Conservation (phyloP, 163 green algal genomes). For the Scenedesmus sp. region DNA sequence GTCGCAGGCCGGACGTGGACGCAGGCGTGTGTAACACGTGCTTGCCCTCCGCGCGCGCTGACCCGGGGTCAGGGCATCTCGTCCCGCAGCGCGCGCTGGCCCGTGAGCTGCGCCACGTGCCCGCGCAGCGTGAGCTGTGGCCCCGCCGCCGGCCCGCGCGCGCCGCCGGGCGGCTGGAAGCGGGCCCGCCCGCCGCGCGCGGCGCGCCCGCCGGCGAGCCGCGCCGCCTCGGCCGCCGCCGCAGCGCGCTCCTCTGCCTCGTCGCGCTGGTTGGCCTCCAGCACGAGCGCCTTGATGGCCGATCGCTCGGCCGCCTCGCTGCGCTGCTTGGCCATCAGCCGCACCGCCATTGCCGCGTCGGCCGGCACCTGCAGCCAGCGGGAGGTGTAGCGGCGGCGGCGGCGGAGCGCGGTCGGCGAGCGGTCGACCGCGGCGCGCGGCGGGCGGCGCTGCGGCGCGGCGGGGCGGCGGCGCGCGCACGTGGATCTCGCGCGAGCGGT, state of each 20-base stretch:
- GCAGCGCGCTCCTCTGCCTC: slow-evolving; percentile 24
- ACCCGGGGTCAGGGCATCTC: too few species aligned
- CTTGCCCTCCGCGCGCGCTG: too few species aligned
- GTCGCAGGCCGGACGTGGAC: too few species aligned
- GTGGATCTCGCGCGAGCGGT: slow-evolving; percentile 66
- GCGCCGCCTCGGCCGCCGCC: not conserved
- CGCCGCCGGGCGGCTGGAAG: slow-evolving; percentile 12
- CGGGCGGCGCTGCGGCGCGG: too few species aligned
- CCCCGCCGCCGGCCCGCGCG: not conserved
- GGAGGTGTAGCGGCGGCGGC: too few species aligned
- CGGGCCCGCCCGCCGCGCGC: not conserved
- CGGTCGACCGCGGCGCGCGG: too few species aligned
- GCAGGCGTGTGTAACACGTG: too few species aligned
- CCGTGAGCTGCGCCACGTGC: slow-evolving; percentile 33
- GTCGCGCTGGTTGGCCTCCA: slow-evolving; percentile 64
- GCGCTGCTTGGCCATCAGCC: slow-evolving; percentile 61
- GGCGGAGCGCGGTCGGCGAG: too few species aligned
- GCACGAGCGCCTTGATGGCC: slow-evolving; percentile 85
- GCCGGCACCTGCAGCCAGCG: slow-evolving; percentile 72
- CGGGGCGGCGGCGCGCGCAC: slow-evolving; percentile 14
- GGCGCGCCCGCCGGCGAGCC: not conserved
- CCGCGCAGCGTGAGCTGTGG: slow-evolving; percentile 24
- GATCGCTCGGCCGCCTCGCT: slow-evolving; percentile 77
- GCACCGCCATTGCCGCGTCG: slow-evolving; percentile 58
- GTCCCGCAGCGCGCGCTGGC: too few species aligned